These are phyloP conservation scores for Eucalyptus brandiana DNA, from an alignment of 345 rosid species.

Conservation along the genomic window DNA sequence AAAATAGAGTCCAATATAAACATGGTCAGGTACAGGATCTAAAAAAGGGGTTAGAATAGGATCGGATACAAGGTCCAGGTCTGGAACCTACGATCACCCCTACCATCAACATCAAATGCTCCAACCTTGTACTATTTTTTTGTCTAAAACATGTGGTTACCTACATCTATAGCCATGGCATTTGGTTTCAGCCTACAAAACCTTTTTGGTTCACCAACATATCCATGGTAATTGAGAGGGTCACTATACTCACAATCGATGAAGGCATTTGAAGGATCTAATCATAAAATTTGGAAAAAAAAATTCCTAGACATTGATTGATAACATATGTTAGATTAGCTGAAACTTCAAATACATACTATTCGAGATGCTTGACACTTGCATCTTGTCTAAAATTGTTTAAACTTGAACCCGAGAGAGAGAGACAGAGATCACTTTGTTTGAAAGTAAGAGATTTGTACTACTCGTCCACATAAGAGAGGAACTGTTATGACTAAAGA, in stretches of 20 bases:
- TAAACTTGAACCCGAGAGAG: no score
- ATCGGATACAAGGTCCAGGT: fast-evolving
- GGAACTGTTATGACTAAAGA: not conserved
- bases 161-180: not conserved
- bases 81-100: fast-evolving
- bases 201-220: not conserved
- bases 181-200: not conserved
- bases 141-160: not conserved
- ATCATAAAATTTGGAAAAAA: not conserved
- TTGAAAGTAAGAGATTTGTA: not conserved
- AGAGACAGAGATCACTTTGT: no score
- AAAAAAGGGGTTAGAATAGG: fast-evolving
- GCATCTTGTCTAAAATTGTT: no score
- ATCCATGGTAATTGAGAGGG: not conserved
- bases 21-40: fast-evolving
- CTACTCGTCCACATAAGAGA: not conserved
- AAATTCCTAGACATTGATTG: not conserved
- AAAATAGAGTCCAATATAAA: fast-evolving
- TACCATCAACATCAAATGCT: not conserved
- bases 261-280: not conserved
- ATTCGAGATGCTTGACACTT: no score
- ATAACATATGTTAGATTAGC: no score
- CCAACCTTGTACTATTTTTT: not conserved
- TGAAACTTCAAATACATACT: not conserved
- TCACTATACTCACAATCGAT: not conserved